Base-by-base conservation (phyloP, 1,284 basidiomycete genomes). In the Cutaneotrichosporon sp. region DNA sequence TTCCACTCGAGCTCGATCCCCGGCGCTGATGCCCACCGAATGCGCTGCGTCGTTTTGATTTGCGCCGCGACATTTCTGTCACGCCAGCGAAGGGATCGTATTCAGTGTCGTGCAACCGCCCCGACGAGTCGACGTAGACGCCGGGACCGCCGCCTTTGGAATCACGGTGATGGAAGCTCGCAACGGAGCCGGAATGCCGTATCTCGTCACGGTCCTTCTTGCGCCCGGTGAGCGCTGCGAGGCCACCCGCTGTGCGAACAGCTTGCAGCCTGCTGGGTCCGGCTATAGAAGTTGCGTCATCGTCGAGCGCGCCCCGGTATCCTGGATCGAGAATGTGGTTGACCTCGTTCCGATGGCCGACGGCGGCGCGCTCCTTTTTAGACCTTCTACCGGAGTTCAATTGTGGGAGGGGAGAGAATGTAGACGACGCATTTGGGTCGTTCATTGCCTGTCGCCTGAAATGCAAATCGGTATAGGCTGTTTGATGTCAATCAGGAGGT, bases 41-140 rank as follows among this genome's bases (percentile, higher is more conserved):
- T 3, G 73, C 74, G 15, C 65, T 65, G 15, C 67, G 52, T 33
- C 67, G 58, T 18, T 63, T 61, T 17, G 65, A 70, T 44, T 72
- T 71, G 4, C 64, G 62, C 35, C 70, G 46, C 10, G 68, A 65
- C 51, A 74, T 61, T 23, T 66, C 65, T 1, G 71, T 59, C 1
- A 76, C 69, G 30, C 67, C 67, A 8, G 64, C 68, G 51, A 76
- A 76, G 2, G 74, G 74, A 52, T 76, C 74, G 55, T 65, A 76
- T 49, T 76, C 74, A 37, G 69, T 72, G 62, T 76, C 74, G 54
- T 76, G 74, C 7, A 73, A 51, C 51, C 67, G 64, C 0, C 73
- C 73, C 30, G 62, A 63, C 33, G 68, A 57, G 57, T 75, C 74
- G 40, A 72, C 53, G 49, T 75, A 76, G 8, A 74, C 65, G 15